phyloP scores from a whole-genome alignment of 176 grass and related monocot species.

The Bolboschoenus planiculmis region DNA sequence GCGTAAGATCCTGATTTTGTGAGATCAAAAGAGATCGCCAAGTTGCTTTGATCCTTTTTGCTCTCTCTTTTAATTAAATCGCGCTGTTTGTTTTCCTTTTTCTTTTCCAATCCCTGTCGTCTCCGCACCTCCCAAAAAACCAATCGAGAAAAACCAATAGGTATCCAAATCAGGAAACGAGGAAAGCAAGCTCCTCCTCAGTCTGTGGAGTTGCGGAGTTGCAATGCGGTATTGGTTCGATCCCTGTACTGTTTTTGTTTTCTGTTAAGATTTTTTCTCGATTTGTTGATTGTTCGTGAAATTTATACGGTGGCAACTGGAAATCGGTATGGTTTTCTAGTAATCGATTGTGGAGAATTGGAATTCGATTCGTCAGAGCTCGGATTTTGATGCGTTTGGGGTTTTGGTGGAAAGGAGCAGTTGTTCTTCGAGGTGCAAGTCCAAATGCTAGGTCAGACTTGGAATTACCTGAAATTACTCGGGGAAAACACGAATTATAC shows the following conservation, averaged over 20 bases:
- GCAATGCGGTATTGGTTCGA: neutral
- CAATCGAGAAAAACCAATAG: neutral
- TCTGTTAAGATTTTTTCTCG: neutral
- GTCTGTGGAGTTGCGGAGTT: neutral
- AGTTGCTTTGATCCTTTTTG: too few species aligned
- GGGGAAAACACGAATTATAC: neutral
- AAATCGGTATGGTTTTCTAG: neutral
- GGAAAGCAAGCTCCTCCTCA: neutral
- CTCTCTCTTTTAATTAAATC: neutral
- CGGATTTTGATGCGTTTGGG: neutral
- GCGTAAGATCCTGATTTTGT: neutral
- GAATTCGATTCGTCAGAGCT: slow-evolving; percentile 3
- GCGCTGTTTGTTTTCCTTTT: too few species aligned
- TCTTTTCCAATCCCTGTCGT: neutral
- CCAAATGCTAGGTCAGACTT: neutral
- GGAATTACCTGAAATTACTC: neutral
- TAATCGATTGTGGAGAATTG: neutral
- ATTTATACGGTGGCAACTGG: neutral
- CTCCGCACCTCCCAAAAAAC: neutral
- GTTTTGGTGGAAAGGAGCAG: neutral
- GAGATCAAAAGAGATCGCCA: neutral
- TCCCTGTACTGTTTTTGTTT: neutral
- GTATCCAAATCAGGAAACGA: neutral
- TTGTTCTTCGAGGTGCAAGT: neutral
- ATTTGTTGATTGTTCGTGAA: neutral